A percentile compares a stretch with the other conserved stretches of the same genome.
Evolutionary conservation across 164 flowering plant genomes (phyloP).

Genomic region (Tetrastigma voinierianum): DNA sequence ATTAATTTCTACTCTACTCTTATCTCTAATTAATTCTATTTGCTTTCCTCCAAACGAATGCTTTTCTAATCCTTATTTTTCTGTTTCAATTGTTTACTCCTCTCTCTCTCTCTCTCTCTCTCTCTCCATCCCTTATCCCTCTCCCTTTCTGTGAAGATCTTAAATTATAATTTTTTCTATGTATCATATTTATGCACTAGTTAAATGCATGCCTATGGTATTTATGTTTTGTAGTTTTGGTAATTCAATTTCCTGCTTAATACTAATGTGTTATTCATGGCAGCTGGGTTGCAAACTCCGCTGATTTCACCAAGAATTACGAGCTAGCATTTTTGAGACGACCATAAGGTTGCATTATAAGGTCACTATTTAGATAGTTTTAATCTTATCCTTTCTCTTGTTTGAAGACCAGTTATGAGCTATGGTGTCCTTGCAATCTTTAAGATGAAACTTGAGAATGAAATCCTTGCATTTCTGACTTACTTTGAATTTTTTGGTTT

Average conservation of each 20-base stretch:
- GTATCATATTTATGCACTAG: too few relatives aligned
- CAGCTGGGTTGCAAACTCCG: conserved; percentile 94
- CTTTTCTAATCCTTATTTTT: too few relatives aligned
- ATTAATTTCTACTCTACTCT: too few relatives aligned
- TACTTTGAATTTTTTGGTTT: not conserved
- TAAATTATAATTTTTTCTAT: too few relatives aligned
- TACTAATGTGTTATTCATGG: conserved; percentile 14
- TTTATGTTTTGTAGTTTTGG: not conserved
- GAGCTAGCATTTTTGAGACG: conserved; percentile 99
- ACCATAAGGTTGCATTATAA: conserved; percentile 97
- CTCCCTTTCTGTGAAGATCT: too few relatives aligned
- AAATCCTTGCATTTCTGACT: too few relatives aligned
- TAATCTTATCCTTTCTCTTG: conserved; percentile 13
- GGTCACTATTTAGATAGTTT: conserved; percentile 47
- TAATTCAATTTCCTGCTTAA: conserved; percentile 4
- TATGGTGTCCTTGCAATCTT: not conserved
- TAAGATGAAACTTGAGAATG: not conserved
- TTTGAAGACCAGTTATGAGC: not conserved
- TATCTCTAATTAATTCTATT: too few relatives aligned
- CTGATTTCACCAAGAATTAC: conserved; percentile 90
- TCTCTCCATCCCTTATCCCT: too few relatives aligned
- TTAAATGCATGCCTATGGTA: too few relatives aligned
- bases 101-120: too few relatives aligned
- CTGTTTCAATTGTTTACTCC: too few relatives aligned
- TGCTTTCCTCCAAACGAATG: too few relatives aligned